These are phyloP conservation scores for Gaultheria prostrata DNA, from an alignment of 148 eudicot genomes.

Conservation along the genomic window DNA sequence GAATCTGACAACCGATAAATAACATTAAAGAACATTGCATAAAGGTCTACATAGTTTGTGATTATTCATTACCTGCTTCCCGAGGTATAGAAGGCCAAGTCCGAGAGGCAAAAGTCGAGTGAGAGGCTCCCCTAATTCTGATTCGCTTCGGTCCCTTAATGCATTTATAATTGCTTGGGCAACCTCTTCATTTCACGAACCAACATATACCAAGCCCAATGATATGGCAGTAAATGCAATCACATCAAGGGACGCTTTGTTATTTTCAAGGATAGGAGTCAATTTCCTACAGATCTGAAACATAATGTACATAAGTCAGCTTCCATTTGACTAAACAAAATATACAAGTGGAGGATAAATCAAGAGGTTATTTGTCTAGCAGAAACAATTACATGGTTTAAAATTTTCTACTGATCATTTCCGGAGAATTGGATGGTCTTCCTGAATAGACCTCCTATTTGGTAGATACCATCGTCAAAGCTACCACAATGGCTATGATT, in stretches of 20 bases:
- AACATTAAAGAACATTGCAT: not conserved
- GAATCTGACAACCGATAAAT: not conserved
- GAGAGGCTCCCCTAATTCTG: constrained; percentile 83
- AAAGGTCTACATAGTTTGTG: not conserved
- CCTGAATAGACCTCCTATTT: too few relatives aligned
- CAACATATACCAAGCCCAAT: constrained; percentile 76
- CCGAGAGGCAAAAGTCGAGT: constrained; percentile 81
- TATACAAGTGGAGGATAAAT: not conserved
- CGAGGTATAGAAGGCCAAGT: constrained; percentile 88
- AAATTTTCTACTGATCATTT: too few relatives aligned
- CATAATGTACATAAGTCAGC: constrained; percentile 10
- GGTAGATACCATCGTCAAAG: too few relatives aligned
- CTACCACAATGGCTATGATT: too few relatives aligned
- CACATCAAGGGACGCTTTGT: constrained; percentile 79
- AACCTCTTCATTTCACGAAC: constrained; percentile 87
- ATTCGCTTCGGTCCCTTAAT: constrained; percentile 74
- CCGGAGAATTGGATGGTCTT: too few relatives aligned
- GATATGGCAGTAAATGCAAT: constrained; percentile 81
- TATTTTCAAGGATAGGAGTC: constrained; percentile 69
- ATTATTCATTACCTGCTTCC: constrained; percentile 68
- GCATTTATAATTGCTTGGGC: constrained; percentile 88
- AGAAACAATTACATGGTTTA: not conserved
- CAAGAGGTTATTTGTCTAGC: constrained; percentile 29
- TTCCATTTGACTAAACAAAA: not conserved
- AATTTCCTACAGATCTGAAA: constrained; percentile 59